phyloP scores from a whole-genome alignment of 2,329 filamentous ascomycete genomes.

The Hypoxylon sp. region DNA sequence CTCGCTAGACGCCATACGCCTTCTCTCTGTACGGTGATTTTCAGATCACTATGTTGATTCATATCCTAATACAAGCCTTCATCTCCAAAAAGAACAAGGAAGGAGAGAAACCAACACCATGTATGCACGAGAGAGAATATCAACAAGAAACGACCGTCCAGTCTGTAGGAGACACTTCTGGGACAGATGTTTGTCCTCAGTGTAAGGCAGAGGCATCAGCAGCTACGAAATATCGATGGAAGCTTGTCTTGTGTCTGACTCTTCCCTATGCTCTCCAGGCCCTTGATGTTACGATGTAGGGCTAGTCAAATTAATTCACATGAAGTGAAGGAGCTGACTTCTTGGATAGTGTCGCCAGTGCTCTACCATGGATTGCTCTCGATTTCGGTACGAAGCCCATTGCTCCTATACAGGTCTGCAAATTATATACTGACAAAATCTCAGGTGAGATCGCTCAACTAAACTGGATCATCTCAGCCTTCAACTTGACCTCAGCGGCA shows the following conservation, averaged over 20 bases:
- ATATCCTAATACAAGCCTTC: conserved; percentile 17
- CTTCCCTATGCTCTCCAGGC: conserved; percentile 74
- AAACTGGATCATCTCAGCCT: conserved; percentile 79
- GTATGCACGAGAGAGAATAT: conserved; percentile 28
- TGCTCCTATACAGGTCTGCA: conserved; percentile 25
- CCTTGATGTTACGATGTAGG: conserved; percentile 74
- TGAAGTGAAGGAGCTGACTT: conserved; percentile 7
- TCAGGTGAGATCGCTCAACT: conserved; percentile 69
- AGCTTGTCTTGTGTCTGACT: conserved; percentile 71
- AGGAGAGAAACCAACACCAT: conserved; percentile 18
- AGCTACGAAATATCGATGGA: conserved; percentile 66
- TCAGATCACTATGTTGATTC: conserved; percentile 29
- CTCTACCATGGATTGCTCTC: conserved; percentile 73
- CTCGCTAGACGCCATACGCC: neutral
- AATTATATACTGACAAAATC: conserved; percentile 14
- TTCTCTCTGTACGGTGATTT: neutral
- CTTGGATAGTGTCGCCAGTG: conserved; percentile 64
- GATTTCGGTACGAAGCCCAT: conserved; percentile 68
- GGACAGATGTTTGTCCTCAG: conserved; percentile 45
- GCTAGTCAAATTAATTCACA: neutral
- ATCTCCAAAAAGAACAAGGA: conserved; percentile 10
- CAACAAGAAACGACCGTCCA: conserved; percentile 16
- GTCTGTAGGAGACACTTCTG: neutral
- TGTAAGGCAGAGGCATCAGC: conserved; percentile 57
- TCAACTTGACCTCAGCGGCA: conserved; percentile 76